phyloP scores from a whole-genome alignment of 2,329 filamentous ascomycete genomes.

The Chaetomium olivaceum region DNA sequence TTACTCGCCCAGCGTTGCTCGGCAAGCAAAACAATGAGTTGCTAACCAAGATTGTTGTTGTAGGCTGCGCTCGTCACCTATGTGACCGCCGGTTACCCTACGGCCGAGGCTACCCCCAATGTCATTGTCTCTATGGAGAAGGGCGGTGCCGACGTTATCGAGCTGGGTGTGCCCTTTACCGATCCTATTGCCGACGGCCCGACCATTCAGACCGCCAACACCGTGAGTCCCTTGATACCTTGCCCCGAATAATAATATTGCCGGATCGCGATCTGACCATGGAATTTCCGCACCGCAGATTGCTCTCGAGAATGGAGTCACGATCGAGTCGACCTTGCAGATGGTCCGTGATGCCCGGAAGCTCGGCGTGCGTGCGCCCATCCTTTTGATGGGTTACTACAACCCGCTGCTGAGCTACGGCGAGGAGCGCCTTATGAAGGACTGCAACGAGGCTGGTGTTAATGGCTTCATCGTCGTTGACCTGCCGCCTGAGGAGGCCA shows the following conservation, averaged over 20 bases:
- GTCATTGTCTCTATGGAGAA: slow-evolving; percentile 88
- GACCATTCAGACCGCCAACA: slow-evolving; percentile 95
- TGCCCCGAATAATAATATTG: slow-evolving; percentile 52
- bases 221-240: slow-evolving; percentile 64
- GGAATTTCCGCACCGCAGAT: slow-evolving; percentile 36
- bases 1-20: neutral
- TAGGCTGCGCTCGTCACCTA: slow-evolving; percentile 90
- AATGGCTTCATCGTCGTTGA: slow-evolving; percentile 98
- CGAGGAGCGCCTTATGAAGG: slow-evolving; percentile 82
- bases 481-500: slow-evolving; percentile 90
- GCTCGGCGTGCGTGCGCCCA: slow-evolving; percentile 74
- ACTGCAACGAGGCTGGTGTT: slow-evolving; percentile 80
- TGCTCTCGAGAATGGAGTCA: slow-evolving; percentile 86
- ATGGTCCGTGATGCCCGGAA: slow-evolving; percentile 81
- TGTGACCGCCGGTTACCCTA: slow-evolving; percentile 91
- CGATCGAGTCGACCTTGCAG: slow-evolving; percentile 72
- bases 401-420: slow-evolving; percentile 94
- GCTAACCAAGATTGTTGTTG: slow-evolving; percentile 22
- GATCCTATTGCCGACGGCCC: slow-evolving; percentile 98
- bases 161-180: slow-evolving; percentile 94
- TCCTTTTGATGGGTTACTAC: slow-evolving; percentile 98
- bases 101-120: slow-evolving; percentile 75
- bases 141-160: slow-evolving; percentile 94
- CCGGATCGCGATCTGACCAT: slow-evolving; percentile 68
- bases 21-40: neutral